Evolutionary conservation across 306 rosid species (phyloP).

Genomic region (Carpinus viminea): DNA sequence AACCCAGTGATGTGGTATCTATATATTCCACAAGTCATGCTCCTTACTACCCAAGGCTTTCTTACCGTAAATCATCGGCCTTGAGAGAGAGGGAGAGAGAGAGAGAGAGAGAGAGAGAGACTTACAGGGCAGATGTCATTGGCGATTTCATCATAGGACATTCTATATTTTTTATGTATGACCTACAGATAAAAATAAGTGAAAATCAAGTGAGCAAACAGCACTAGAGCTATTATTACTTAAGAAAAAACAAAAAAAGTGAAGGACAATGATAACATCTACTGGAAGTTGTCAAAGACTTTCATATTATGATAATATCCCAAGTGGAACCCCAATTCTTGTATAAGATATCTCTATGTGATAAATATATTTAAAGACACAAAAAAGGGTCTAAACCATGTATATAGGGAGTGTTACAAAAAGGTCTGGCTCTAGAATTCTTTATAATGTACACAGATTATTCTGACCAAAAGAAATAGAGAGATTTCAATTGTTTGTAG

Average conservation of each 20-base stretch:
- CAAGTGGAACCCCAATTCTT: background rate
- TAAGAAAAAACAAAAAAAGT: background rate
- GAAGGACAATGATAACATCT: too few relatives aligned
- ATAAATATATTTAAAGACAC: too few relatives aligned
- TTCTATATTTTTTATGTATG: conserved; percentile 97
- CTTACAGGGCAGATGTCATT: conserved; percentile 95
- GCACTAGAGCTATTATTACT: background rate
- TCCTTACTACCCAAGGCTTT: background rate
- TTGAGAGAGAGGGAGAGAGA: conserved; percentile 19
- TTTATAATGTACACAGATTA: too few relatives aligned
- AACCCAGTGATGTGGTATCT: too few relatives aligned
- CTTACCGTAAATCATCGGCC: background rate
- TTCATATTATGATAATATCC: background rate
- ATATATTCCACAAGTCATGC: too few relatives aligned
- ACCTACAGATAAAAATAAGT: conserved; percentile 58
- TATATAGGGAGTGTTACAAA: too few relatives aligned
- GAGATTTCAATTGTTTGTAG: too few relatives aligned
- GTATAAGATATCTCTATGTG: background rate
- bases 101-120: conserved; percentile 28
- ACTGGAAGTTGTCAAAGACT: background rate
- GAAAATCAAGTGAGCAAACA: conserved; percentile 12
- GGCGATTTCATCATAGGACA: too few relatives aligned
- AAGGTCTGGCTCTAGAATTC: too few relatives aligned
- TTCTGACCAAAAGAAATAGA: too few relatives aligned
- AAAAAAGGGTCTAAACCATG: too few relatives aligned